Percentiles rank a stretch among this genome's conserved stretches.
Conservation (phyloP, 2,329 filamentous ascomycete species). For the Cladorrhinum sp. region DNA sequence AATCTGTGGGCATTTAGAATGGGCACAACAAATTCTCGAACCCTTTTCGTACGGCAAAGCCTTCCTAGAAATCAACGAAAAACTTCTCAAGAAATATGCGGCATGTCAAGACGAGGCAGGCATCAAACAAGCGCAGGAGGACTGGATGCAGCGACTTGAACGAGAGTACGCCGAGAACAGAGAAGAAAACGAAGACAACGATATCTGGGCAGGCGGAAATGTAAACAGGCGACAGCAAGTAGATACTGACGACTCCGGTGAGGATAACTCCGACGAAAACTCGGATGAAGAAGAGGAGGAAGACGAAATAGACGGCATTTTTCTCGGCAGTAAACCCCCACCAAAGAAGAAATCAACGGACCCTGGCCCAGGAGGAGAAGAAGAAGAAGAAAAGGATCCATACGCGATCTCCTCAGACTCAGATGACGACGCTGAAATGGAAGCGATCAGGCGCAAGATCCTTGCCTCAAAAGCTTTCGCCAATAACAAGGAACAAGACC, state of each 20-base stretch:
- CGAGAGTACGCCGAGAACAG: conserved; percentile 82
- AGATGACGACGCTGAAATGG: conserved; percentile 84
- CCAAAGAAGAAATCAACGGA: conserved; percentile 20
- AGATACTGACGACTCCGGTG: conserved; percentile 57
- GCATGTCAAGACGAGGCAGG: conserved; percentile 77
- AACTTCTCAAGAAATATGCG: conserved; percentile 78
- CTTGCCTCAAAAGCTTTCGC: conserved; percentile 86
- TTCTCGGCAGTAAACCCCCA: conserved; percentile 53
- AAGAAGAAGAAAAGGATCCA: conserved; percentile 57
- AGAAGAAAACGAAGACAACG: conserved; percentile 61
- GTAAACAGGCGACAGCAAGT: conserved; percentile 63
- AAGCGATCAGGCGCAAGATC: conserved; percentile 84
- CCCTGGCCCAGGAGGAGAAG: conserved; percentile 38
- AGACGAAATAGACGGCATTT: conserved; percentile 55
- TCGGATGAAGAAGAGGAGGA: conserved; percentile 47
- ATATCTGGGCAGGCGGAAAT: conserved; percentile 90
- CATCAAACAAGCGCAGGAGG: conserved; percentile 79
- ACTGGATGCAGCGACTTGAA: conserved; percentile 88
- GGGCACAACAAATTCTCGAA: conserved; percentile 79
- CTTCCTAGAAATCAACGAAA: conserved; percentile 87
- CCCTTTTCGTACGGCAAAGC: conserved; percentile 86
- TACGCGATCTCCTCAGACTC: conserved; percentile 76
- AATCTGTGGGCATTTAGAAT: conserved; percentile 88
- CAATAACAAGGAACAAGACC: conserved; percentile 42
- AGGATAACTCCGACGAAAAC: conserved; percentile 49